phyloP scores from a whole-genome alignment of 345 rosid genomes.

The Hypericum androsaemum region DNA sequence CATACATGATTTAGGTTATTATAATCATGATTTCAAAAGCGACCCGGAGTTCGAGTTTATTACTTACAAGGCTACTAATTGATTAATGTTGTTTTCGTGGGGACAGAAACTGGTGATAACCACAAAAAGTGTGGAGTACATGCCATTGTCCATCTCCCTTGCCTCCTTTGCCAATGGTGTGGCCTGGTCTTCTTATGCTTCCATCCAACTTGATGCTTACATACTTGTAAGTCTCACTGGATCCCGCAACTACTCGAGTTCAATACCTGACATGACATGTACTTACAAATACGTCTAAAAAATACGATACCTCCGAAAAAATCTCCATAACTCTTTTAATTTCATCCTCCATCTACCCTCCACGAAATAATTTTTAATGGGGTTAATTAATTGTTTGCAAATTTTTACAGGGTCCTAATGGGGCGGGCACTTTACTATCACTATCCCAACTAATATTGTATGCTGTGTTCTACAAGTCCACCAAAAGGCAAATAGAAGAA shows the following conservation, averaged over 20 bases:
- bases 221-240: slow-evolving; percentile 19
- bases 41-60: too few relatives aligned
- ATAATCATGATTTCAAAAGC: too few relatives aligned
- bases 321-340: too few relatives aligned
- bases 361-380: not conserved
- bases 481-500: slow-evolving; percentile 38
- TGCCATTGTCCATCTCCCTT: slow-evolving; percentile 36
- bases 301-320: too few relatives aligned
- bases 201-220: slow-evolving; percentile 29
- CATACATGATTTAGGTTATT: too few relatives aligned
- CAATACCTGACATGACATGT: not conserved
- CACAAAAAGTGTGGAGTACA: slow-evolving; percentile 45
- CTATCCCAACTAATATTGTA: slow-evolving; percentile 53
- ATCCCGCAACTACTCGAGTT: not conserved
- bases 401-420: slow-evolving; percentile 54
- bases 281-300: too few relatives aligned
- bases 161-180: slow-evolving; percentile 27
- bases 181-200: slow-evolving; percentile 32
- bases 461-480: slow-evolving; percentile 51
- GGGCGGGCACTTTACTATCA: slow-evolving; percentile 46
- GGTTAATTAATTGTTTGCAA: not conserved
- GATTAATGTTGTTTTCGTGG: not conserved
- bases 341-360: too few relatives aligned
- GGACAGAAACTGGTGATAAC: slow-evolving; percentile 30
- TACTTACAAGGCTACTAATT: too few relatives aligned